These are phyloP conservation scores for Trichoderma atrobrunneum DNA, from an alignment of 2,329 filamentous ascomycete genomes.

Conservation along the genomic window DNA sequence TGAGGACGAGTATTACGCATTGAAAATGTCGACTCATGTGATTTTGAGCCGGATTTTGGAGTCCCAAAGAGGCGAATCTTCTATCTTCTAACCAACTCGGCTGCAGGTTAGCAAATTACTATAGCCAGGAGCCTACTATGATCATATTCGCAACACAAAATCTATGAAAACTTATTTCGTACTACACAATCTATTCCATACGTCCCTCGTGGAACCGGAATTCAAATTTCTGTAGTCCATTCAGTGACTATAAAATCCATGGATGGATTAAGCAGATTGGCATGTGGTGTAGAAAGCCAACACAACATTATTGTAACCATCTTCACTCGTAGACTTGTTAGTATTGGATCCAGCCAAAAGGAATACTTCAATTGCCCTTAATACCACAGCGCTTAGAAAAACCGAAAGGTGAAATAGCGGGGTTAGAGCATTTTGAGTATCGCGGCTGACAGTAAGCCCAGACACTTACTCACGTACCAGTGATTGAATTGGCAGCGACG, in stretches of 20 bases:
- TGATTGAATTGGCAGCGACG: no score
- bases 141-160: not conserved
- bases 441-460: not conserved
- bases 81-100: not conserved
- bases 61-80: not conserved
- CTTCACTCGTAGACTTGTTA: not conserved
- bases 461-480: not conserved
- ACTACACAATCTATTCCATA: not conserved
- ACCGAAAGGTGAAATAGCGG: not conserved
- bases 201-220: not conserved
- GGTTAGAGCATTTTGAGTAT: not conserved
- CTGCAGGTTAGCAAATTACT: not conserved
- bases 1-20: not conserved
- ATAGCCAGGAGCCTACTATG: not conserved
- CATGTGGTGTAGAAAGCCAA: not conserved
- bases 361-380: not conserved
- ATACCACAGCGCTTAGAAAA: not conserved
- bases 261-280: not conserved
- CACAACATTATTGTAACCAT: not conserved
- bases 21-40: not conserved
- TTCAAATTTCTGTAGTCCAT: not conserved
- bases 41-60: not conserved
- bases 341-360: not conserved
- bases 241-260: not conserved
- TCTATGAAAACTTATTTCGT: not conserved